phyloP scores from a whole-genome alignment of 148 eudicot species.

The Rheum nobile region DNA sequence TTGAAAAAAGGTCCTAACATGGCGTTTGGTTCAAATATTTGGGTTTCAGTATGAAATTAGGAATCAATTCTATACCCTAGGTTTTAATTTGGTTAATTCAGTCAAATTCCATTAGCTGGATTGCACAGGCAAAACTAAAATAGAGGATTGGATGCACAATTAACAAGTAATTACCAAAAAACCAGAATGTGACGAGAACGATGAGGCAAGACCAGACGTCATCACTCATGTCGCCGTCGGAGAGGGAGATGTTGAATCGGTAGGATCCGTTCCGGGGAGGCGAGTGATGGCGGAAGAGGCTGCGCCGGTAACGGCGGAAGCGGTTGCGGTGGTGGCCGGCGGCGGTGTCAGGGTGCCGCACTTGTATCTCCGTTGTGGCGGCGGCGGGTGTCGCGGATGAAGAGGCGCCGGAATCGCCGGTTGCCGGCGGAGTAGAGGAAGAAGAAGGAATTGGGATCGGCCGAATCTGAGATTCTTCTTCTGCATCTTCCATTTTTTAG shows the following conservation, averaged over 20 bases:
- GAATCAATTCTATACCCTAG: background rate
- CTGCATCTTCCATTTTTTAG: background rate
- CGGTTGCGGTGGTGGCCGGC: slow-evolving; percentile 5
- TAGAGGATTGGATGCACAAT: background rate
- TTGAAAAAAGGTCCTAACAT: no score
- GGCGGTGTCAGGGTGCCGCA: background rate
- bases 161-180: slow-evolving; percentile 29
- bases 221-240: slow-evolving; percentile 15
- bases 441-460: slow-evolving; percentile 4
- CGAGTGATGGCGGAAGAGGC: slow-evolving; percentile 5
- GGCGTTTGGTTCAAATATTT: background rate
- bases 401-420: slow-evolving; percentile 9
- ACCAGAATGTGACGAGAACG: slow-evolving; percentile 40
- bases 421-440: slow-evolving; percentile 10
- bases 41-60: background rate
- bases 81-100: background rate
- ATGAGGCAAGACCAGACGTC: slow-evolving; percentile 40
- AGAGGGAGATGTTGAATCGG: slow-evolving; percentile 18
- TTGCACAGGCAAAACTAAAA: background rate
- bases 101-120: background rate
- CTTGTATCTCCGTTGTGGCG: background rate
- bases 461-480: background rate
- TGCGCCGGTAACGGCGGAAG: background rate
- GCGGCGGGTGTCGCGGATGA: slow-evolving; percentile 4
- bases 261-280: slow-evolving; percentile 6